phyloP scores from a whole-genome alignment of 2,329 filamentous ascomycete genomes.

The Leptodontidium sp. region DNA sequence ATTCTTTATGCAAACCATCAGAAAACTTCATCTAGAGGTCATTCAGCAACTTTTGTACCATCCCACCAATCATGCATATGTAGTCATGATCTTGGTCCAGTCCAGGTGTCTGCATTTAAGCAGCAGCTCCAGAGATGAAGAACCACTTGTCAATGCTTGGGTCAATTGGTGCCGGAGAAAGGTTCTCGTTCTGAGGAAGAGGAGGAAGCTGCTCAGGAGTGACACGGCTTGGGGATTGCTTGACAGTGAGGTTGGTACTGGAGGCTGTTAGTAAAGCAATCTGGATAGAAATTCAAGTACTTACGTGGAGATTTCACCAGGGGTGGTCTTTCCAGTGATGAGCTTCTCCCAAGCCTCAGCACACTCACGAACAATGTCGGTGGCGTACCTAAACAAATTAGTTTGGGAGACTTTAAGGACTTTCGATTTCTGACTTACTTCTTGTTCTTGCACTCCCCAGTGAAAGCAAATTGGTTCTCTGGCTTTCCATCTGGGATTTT shows the following conservation, averaged over 20 bases:
- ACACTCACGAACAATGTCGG: conserved; percentile 95
- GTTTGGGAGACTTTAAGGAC: background rate
- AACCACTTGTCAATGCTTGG: conserved; percentile 99
- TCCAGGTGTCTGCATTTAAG: conserved; percentile 58
- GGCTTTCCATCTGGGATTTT: conserved; percentile 99
- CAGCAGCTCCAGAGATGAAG: conserved; percentile 98
- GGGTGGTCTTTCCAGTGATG: conserved; percentile 85
- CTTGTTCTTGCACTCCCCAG: conserved; percentile 99
- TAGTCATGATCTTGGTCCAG: conserved; percentile 19
- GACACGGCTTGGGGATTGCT: conserved; percentile 76
- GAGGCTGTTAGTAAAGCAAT: conserved; percentile 44
- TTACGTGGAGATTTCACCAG: conserved; percentile 83
- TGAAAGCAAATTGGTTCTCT: conserved; percentile 99
- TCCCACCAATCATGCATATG: conserved; percentile 25
- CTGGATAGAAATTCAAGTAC: conserved; percentile 49
- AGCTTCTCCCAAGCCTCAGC: conserved; percentile 97
- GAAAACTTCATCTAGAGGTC: conserved; percentile 26
- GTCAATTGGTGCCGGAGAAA: conserved; percentile 88
- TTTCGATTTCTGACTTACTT: conserved; percentile 61
- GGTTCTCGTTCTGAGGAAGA: conserved; percentile 81
- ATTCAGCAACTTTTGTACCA: conserved; percentile 31
- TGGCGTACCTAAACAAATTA: conserved; percentile 74
- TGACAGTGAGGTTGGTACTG: conserved; percentile 82
- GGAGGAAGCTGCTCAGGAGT: conserved; percentile 74
- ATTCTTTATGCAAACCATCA: conserved; percentile 14